These are phyloP conservation scores for Asterella californica DNA, from an alignment of 225 moss, liverwort and hornwort species.

Conservation along the genomic window DNA sequence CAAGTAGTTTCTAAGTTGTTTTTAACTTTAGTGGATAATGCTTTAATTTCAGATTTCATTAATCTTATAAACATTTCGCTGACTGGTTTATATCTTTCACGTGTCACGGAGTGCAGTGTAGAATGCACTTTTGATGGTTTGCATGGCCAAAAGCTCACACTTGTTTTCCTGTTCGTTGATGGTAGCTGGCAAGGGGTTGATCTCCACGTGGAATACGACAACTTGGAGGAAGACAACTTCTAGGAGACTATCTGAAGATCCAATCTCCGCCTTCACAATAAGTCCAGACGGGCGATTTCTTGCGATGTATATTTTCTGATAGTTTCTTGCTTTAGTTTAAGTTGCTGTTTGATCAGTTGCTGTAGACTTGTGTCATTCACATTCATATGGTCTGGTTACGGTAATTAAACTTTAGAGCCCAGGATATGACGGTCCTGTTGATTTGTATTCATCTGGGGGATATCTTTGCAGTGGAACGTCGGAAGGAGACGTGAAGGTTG, in stretches of 20 bases:
- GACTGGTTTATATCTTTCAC: background rate
- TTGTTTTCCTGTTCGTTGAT: background rate
- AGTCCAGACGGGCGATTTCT: conserved; percentile 66
- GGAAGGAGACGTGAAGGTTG: conserved; percentile 71
- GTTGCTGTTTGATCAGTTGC: background rate
- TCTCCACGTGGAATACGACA: conserved; percentile 58
- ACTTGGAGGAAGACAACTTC: conserved; percentile 56
- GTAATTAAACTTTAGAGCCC: too few species aligned
- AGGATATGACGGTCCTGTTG: background rate
- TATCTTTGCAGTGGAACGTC: conserved; percentile 59
- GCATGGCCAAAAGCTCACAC: background rate
- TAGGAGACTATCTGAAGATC: conserved; percentile 54
- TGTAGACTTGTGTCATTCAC: background rate
- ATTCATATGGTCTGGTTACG: too few species aligned
- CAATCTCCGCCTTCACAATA: conserved; percentile 71
- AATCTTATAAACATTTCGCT: background rate
- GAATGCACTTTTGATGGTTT: background rate
- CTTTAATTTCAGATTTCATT: background rate
- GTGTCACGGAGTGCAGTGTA: background rate
- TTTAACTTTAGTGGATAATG: background rate
- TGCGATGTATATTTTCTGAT: conserved; percentile 32
- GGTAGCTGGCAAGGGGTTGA: conserved; percentile 50
- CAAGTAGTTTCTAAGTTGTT: background rate
- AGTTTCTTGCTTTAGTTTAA: background rate
- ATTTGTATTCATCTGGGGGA: too few species aligned